Evolutionary conservation across 192 early-diverging fungal genomes (phyloP).

Genomic region (Dimargaris cristalligena): DNA sequence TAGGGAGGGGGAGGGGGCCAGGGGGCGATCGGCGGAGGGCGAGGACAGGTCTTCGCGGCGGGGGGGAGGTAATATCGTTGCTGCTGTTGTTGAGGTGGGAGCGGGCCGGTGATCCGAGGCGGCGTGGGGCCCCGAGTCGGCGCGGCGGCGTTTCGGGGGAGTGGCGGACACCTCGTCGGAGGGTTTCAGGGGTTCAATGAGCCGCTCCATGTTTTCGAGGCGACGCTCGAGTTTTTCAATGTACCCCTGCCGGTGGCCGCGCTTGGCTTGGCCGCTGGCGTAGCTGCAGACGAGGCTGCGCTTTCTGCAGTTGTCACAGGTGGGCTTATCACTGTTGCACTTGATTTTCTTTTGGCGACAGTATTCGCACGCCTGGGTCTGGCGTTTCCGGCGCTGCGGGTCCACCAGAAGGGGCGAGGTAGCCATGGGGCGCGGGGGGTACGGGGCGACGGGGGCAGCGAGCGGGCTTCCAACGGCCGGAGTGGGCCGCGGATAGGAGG

Average conservation of each 20-base stretch:
- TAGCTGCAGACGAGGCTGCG: slow-evolving; percentile 40
- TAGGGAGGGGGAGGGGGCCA: not conserved
- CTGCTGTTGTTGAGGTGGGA: not conserved
- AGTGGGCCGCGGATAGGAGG: no score
- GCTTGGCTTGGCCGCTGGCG: slow-evolving; percentile 49
- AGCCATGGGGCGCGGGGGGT: no score
- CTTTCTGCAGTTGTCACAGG: slow-evolving; percentile 49
- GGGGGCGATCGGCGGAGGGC: not conserved
- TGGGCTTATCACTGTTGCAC: slow-evolving; percentile 52
- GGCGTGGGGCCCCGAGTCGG: not conserved
- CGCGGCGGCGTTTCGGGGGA: slow-evolving; percentile 1
- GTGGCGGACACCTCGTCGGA: not conserved
- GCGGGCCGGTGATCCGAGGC: not conserved
- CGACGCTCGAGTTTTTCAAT: slow-evolving; percentile 60
- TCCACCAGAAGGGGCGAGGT: no score
- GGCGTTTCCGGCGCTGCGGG: slow-evolving; percentile 23
- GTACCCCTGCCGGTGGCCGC: slow-evolving; percentile 62
- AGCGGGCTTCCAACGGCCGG: no score
- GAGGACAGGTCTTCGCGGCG: not conserved
- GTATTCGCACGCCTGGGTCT: slow-evolving; percentile 53
- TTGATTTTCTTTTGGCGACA: slow-evolving; percentile 67
- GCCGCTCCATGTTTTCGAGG: slow-evolving; percentile 57
- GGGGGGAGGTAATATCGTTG: not conserved
- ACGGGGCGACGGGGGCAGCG: no score
- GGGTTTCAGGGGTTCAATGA: slow-evolving; percentile 30